Evolutionary conservation across 2,329 filamentous ascomycete species (phyloP).

Genomic region (Pseudonectria foliicola): DNA sequence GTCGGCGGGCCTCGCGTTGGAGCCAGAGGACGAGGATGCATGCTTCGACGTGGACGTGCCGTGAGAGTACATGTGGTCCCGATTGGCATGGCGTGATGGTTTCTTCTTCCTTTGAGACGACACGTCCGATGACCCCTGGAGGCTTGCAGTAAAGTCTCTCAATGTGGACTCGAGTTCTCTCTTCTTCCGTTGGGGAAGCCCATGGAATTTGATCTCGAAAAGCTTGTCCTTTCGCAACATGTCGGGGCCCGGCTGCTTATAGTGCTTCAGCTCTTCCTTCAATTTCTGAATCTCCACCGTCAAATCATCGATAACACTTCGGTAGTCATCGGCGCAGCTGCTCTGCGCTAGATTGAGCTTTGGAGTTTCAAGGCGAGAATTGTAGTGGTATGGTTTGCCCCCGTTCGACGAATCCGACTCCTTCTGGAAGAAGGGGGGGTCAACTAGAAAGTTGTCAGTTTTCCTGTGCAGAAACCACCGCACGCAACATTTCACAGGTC

Average conservation of each 20-base stretch:
- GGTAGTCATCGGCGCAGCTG: conserved; percentile 66
- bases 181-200: conserved; percentile 64
- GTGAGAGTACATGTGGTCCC: conserved; percentile 33
- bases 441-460: conserved; percentile 27
- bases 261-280: conserved; percentile 64
- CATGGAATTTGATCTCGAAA: conserved; percentile 76
- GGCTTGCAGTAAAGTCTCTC: conserved; percentile 59
- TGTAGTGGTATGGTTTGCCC: conserved; percentile 24
- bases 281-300: conserved; percentile 77
- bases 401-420: conserved; percentile 46
- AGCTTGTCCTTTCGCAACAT: conserved; percentile 68
- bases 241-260: conserved; percentile 59
- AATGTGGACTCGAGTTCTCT: conserved; percentile 68
- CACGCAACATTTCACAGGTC: background rate
- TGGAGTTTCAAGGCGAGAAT: conserved; percentile 18
- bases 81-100: conserved; percentile 30
- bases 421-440: conserved; percentile 50
- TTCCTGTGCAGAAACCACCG: background rate
- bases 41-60: conserved; percentile 42
- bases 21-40: conserved; percentile 44
- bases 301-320: conserved; percentile 80
- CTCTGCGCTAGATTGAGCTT: conserved; percentile 34
- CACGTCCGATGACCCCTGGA: conserved; percentile 43
- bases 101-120: conserved; percentile 36
- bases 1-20: conserved; percentile 47